Evolutionary conservation across 345 rosid genomes (phyloP), one percentile per base, ranked within the genome.

Genomic region (Corymbia maculata): DNA sequence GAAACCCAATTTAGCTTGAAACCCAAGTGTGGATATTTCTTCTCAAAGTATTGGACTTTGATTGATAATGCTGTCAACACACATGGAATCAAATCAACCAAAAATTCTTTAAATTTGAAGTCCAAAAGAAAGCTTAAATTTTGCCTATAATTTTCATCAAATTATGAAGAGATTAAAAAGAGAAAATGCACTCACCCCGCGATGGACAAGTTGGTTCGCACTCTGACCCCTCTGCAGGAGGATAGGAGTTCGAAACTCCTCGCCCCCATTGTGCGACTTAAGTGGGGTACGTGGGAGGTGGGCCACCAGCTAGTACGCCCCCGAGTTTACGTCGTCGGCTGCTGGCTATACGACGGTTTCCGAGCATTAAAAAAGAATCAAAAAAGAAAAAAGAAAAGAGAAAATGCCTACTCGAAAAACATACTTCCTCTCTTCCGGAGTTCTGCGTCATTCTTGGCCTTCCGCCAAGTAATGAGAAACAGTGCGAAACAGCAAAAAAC

Each of bases 381-480:
- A 49, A 87, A 52, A 26, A 79, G 50, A 24, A 49, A 87, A 52
- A 26, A 79, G 50, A 24, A 49, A 87, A 52, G 32, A 79, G 50
- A 55, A 52, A 11, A 55, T 55, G 30, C 26, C 17, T 19, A 59
- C 42, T 16, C 10, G 28, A 19, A 53, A n/a, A 61, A 19, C 92
- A 82, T 88, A 92, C 91, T 52, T 89, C 90, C 85, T 90, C 93
- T 44, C 89, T 86, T 52, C 89, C 89, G 55, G 44, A 51, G 42
- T 66, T 89, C 55, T 32, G 14, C 30, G 16, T 66, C 79, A 15
- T 15, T 66, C 44, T 66, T 32, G 21, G 44, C 44, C 44, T 30
- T 66, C 79, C 26, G 8, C n/a, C n/a, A 9, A 57, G 28, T 57
- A 9, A 57, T 11, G 64, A 24, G 64, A 57, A 57, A 4, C 64